Base-by-base conservation (phyloP, 768 basidiomycete genomes). In the Brasilioporus rufonigricans region DNA sequence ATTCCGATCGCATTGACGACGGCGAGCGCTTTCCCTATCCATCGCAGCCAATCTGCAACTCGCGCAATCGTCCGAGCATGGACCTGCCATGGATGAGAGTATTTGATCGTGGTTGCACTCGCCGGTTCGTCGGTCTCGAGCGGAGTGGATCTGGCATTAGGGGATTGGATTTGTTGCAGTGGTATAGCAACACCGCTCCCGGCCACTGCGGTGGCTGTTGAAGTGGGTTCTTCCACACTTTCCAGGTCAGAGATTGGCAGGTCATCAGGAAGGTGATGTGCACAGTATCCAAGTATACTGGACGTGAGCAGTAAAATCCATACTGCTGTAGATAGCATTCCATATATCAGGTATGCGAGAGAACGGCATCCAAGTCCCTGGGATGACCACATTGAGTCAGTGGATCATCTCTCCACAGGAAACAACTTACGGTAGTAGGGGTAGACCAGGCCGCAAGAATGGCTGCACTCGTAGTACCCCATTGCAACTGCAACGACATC, bases 331-430 rank as follows among this genome's bases (percentile, higher is more conserved):
- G 74, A 69, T 6, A 64, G 1, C 7, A 33, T 14, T 2, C 61
- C 74, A 13, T 72, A 74, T 16, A 66, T 40, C 33, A 72, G 23
- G 48, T 73, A 74, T 1, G 65, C 61, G 0, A 60, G 53, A 3
- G 72, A 74, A 50, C 72, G 71, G 41, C 74, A 74, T 12, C 73
- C 74, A 2, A 75, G 29, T 18, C 67, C 66, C 66, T 64, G n/a
- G 23, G 13, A 29, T 6, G 8, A 47, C 14, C 19, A 38, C 7
- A 1, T 23, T 38, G 11, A 51, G 19, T 43, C 26, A 45, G 4
- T 16, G 6, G 14, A 23, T 32, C 26, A 36, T 32, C 27, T 16
- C 39, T n/a, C 4, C 1, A 1, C 11, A 2, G 6, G 14, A 32
- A 50, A 19, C 13, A 7, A 61, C 62, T 49, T 32, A 65, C 65